Conservation (phyloP, 2,329 filamentous ascomycete genomes). For the Fusarium sp. region DNA sequence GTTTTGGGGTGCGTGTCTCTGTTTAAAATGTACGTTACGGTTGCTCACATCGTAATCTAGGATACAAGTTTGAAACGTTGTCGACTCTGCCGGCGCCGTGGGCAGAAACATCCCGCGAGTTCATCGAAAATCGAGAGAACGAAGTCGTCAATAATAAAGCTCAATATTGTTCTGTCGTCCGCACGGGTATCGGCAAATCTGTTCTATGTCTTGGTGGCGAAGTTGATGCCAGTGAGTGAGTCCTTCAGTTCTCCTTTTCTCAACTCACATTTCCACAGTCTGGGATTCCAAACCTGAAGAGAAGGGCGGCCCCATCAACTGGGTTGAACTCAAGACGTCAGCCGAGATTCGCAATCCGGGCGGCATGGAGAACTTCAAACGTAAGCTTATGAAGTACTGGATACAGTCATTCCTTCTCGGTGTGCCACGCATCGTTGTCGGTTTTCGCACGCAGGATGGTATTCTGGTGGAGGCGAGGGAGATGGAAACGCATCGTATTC, state of each 20-base stretch:
- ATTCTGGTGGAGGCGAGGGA: constrained; percentile 78
- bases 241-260: background rate
- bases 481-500: constrained; percentile 81
- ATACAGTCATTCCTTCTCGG: constrained; percentile 94
- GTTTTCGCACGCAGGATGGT: constrained; percentile 79
- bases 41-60: constrained; percentile 52
- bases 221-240: constrained; percentile 79
- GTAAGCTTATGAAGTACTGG: constrained; percentile 96
- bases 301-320: constrained; percentile 77
- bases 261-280: constrained; percentile 57
- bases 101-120: constrained; percentile 74
- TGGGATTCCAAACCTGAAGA: constrained; percentile 82
- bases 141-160: constrained; percentile 85
- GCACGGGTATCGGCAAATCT: constrained; percentile 82
- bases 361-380: constrained; percentile 80
- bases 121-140: constrained; percentile 79
- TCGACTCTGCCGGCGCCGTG: constrained; percentile 79
- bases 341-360: constrained; percentile 73
- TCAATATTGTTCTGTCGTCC: constrained; percentile 95
- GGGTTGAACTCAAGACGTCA: constrained; percentile 96
- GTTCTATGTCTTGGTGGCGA: constrained; percentile 87
- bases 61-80: constrained; percentile 96
- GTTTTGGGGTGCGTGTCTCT: constrained; percentile 76
- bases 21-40: background rate
- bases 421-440: constrained; percentile 90